Base-by-base conservation (phyloP, 495 filamentous ascomycete genomes). In the Acidiella bohemica region DNA sequence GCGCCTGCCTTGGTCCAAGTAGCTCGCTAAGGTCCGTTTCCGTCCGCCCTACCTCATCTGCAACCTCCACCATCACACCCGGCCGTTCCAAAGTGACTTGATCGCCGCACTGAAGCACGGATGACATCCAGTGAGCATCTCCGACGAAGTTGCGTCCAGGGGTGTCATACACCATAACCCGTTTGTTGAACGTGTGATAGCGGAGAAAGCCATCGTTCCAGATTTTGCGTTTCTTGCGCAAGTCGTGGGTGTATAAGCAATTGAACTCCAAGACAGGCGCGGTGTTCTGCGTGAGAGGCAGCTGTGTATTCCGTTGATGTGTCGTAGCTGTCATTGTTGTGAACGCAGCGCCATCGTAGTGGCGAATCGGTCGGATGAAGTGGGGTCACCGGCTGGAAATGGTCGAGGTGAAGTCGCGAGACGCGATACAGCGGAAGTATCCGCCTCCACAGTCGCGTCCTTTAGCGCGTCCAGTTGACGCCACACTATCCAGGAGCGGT, bases 181-280 rank as follows among this genome's bases (percentile, higher is more conserved):
- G 76, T 49, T 78, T 83, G 61, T 95, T 95, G 68, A 92, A 92
- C 1, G 81, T 81, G 56, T 95, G 86, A 53, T 76, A 93, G 37
- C 78, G 75, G 22, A 93, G 69, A 32, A 76, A 74, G 29, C 87
- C 87, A 78, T 95, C 87, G 49, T 88, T 82, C 86, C 86, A 95
- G 32, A 81, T 65, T 60, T 95, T 95, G 37, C 80, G 74, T 59
- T 95, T 95, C 36, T 81, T 72, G 7, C 77, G 74, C 36, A 93
- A 56, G 54, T 95, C 86, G 47, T 78, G 71, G 4, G 82, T 93
- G 59, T 80, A 95, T 16, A 95, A 75, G 51, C 86, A 93, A 39
- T 73, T 65, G 53, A 76, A 87, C 47, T 90, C 84, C 49, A 80
- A 61, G 19, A 93, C 81, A 0, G 72, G 67, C 2, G 86, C 84